Evolutionary conservation across 2,329 filamentous ascomycete genomes (phyloP).

Genomic region (Calonectria hawksworthii): DNA sequence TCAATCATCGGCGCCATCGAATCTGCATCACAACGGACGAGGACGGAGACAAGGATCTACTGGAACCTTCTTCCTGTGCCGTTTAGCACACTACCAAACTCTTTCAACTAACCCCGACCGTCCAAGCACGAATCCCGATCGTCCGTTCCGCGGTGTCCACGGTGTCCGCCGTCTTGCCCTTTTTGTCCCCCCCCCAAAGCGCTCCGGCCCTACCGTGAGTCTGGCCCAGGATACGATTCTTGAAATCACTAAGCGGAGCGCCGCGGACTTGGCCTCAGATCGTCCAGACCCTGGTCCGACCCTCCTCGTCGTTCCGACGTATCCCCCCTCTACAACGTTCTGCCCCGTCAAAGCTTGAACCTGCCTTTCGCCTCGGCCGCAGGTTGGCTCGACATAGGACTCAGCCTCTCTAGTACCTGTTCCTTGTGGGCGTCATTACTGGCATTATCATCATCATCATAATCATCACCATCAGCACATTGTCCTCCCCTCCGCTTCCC

Average conservation of each 20-base stretch:
- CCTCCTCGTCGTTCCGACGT: constrained; percentile 14
- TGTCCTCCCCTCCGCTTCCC: background rate
- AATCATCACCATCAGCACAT: background rate
- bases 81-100: constrained; percentile 11
- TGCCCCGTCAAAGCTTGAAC: constrained; percentile 17
- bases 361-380: background rate
- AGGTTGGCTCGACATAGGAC: background rate
- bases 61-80: constrained; percentile 23
- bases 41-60: constrained; percentile 16
- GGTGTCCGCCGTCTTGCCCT: background rate
- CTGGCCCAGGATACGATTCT: background rate
- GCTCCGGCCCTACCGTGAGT: constrained; percentile 10
- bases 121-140: constrained; percentile 4
- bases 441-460: background rate
- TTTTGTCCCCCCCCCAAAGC: background rate
- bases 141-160: constrained; percentile 7
- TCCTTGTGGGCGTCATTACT: constrained; percentile 2
- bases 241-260: background rate
- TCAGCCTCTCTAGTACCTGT: background rate
- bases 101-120: background rate
- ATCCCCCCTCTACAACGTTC: background rate
- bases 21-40: constrained; percentile 12
- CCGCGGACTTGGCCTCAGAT: constrained; percentile 8
- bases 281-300: constrained; percentile 8
- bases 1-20: constrained; percentile 11